Evolutionary conservation across 2,329 filamentous ascomycete genomes (phyloP), one percentile per base, ranked within the genome.

Genomic region (Alternaria atra): DNA sequence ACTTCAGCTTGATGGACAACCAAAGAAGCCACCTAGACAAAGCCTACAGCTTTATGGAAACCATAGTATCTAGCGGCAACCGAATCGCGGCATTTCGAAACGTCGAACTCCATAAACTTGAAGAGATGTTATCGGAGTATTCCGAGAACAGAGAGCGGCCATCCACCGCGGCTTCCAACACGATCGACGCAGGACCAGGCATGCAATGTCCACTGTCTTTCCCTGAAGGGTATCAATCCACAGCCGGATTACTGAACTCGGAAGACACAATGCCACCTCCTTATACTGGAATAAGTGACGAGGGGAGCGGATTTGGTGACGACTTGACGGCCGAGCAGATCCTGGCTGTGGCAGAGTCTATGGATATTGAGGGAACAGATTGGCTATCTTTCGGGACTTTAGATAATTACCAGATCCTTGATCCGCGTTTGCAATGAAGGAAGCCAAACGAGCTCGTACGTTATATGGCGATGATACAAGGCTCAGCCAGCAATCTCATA

Each of bases 311-410:
- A 3, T 70, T 73, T 30, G 76, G 77, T 20, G 73, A 77, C 17
- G 80, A 79, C 35, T 67, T 84, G 12, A 83, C 81, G 0, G 79
- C 80, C 2, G 81, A 79, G 2, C 81, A 84, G 52, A 82, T 84
- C 39, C 77, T 84, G 62, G 82, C 81, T 3, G 78, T 84, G 60
- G 82, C 82, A 0, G 81, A 84, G 46, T 83, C 81, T 12, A 84
- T 85, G 56, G 83, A 81, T 64, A 50, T 69, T 12, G 69, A 66
- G 12, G 80, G 82, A 32, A 80, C 80, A 2, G 82, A 84, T 39
- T 84, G 82, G 80, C 73, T 84, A 35, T 82, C 80, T 0, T 81
- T 83, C 53, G 80, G 80, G 0, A 80, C 84, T 56, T 75, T 81
- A 34, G 80, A 83, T 46, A 80, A 82, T 63, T 71, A 68, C 48